A percentile compares a stretch with the other conserved stretches of the same genome.
Evolutionary conservation across 352 stramenopile species (phyloP).

Genomic region (Phytophthora capsici): DNA sequence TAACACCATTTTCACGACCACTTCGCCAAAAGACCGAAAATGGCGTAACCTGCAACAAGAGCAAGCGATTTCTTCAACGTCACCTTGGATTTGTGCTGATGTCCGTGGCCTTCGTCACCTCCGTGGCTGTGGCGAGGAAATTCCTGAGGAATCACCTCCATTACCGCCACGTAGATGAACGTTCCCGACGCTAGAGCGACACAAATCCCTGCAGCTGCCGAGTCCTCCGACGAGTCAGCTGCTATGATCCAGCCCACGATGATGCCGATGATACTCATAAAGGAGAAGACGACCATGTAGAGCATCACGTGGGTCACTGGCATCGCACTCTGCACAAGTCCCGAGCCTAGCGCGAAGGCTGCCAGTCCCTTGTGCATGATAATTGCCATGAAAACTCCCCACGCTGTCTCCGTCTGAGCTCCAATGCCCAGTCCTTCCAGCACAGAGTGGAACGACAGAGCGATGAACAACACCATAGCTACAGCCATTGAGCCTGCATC

Average conservation of each 20-base stretch:
- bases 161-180: conserved; percentile 88
- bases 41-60: conserved; percentile 68
- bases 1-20: conserved; percentile 57
- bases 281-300: conserved; percentile 70
- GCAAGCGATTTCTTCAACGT: conserved; percentile 56
- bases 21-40: conserved; percentile 82
- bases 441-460: conserved; percentile 84
- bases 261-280: conserved; percentile 70
- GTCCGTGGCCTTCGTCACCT: conserved; percentile 1
- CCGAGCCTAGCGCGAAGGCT: conserved; percentile 73
- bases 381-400: conserved; percentile 81
- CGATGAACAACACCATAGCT: conserved; percentile 76
- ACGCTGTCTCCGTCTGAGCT: conserved; percentile 69
- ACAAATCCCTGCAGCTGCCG: conserved; percentile 53
- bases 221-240: conserved; percentile 66
- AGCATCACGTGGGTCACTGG: conserved; percentile 53
- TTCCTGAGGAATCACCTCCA: conserved; percentile 87
- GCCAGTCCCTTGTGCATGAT: conserved; percentile 82
- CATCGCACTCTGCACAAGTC: conserved; percentile 70
- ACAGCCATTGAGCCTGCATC: conserved; percentile 54
- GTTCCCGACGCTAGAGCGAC: conserved; percentile 79
- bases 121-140: conserved; percentile 61
- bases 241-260: conserved; percentile 65
- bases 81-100: conserved; percentile 26
- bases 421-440: conserved; percentile 80